Base-by-base conservation (phyloP, 2,329 filamentous ascomycete species). In the Cladosporium sp. region DNA sequence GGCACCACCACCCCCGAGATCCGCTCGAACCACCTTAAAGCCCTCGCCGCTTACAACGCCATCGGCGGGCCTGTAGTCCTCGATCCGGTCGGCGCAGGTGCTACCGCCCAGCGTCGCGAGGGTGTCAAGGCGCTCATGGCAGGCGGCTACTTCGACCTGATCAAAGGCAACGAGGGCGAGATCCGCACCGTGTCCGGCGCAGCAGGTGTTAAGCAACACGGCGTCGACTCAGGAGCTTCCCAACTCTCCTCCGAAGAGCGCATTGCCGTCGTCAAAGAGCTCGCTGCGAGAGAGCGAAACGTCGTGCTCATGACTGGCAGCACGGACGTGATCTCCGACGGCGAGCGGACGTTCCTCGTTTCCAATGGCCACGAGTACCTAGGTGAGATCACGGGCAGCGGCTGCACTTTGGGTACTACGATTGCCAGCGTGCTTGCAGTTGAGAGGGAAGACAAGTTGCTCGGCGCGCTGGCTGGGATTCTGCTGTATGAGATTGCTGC, bases 141-240 rank as follows among this genome's bases (percentile, higher is more conserved):
- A 0, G 84, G 82, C 2, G 93, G 92, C 46, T 91, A 91, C 76
- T 91, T 96, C 72, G 88, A 92, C 76, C 83, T 97, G 49, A 93
- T 98, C 78, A 98, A 98, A 76, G 94, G 94, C 58, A 98, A 98
- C 78, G 92, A 96, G 75, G 88, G 90, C 63, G 95, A 98, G 77
- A 93, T 98, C 67, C 83, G 85, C 57, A 88, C 91, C 2, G 88
- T 94, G 0, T 86, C 85, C 46, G 90, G 89, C 49, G 81, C 84
- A 51, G 78, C 75, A 26, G 77, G 77, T 13, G 79, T 82, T 63
- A 76, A 75, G 66, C 94, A 97, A 78, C 88, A 89, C 51, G 94
- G 94, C 58, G 94, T 98, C 13, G 94, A 98, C 78, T 92, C 89
- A 68, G 86, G 85, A 0, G 79, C 85, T 4, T 87, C 87, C 58